Evolutionary conservation across 1,284 basidiomycete genomes (phyloP).

Genomic region (Microbotryomycetes sp.): DNA sequence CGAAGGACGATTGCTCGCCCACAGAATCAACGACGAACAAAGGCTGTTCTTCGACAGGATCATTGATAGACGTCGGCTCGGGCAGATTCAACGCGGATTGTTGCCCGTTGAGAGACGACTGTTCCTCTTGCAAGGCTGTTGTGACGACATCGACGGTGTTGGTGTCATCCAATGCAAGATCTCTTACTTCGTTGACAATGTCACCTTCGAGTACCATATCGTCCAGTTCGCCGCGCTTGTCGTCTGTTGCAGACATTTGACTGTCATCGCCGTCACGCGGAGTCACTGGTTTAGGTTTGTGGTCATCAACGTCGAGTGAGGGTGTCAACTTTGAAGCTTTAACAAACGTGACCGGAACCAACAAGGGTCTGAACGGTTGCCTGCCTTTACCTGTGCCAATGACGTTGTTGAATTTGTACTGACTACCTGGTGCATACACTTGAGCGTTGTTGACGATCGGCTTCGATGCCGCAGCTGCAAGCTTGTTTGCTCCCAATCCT

Average conservation of each 20-base stretch:
- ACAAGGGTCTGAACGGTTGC: conserved; percentile 14
- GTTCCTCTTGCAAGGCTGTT: conserved; percentile 8
- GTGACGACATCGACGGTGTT: too few species aligned
- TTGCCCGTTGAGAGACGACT: background rate
- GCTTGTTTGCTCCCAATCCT: background rate
- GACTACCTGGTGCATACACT: background rate
- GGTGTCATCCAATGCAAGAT: background rate
- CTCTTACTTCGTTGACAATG: background rate
- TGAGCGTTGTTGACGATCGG: background rate
- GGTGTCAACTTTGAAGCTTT: conserved; percentile 4
- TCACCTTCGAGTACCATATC: background rate
- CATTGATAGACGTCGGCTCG: background rate
- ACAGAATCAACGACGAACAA: background rate
- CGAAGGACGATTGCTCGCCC: conserved; percentile 15
- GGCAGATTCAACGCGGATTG: background rate
- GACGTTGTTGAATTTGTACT: background rate
- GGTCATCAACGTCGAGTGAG: conserved; percentile 11
- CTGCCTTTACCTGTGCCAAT: background rate
- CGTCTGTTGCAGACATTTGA: background rate
- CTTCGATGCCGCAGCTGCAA: background rate
- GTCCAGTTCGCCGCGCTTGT: background rate
- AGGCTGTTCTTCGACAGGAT: background rate
- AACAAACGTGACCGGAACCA: conserved; percentile 31
- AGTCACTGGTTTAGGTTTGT: conserved; percentile 12
- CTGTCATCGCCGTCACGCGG: background rate